Base-by-base conservation (phyloP, 495 filamentous ascomycete genomes). In the Peziza echinospora region DNA sequence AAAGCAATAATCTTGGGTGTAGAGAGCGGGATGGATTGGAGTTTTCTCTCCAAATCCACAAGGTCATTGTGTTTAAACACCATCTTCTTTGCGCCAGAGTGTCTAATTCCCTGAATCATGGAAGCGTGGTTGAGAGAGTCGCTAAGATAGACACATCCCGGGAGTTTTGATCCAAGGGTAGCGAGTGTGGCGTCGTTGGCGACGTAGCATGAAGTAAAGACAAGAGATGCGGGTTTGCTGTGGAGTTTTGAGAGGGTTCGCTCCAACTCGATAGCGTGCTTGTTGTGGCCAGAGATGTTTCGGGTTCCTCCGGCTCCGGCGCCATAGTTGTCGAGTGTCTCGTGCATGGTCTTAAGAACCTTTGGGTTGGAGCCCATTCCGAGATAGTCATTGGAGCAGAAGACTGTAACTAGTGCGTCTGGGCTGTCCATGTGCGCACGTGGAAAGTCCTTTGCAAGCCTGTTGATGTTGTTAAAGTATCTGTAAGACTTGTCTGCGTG, bases 381-480 rank as follows among this genome's bases (percentile, higher is more conserved):
- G 8, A 97, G 71, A 60, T 97, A 97, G 64, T 97, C 89, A 57
- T 97, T 97, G 53, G 86, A 92, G 69, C 89, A 97, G 89, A 91
- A 97, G 26, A 96, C 87, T 3, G 86, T 93, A 45, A 97, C 89
- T n/a, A 74, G 73, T 51, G 93, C 82, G 51, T 92, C 80, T 54
- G 72, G 72, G 41, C 67, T 77, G 11, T 84, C 71, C 65, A 89
- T 89, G 62, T 97, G 89, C 16, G 89, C 89, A 34, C 80, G 82
- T 21, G 89, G 89, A 57, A 97, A 97, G 51, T 96, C 83, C 65
- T 91, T 79, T 47, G 91, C 89, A 48, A 97, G 70, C 21, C 89
- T 83, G 60, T 97, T 97, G 76, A 97, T 97, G 69, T 97, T 97
- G 70, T 97, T 97, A 74, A 97, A 97, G 69, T 97, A 96, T 55